Percentiles rank a stretch among this genome's conserved stretches.
Evolutionary conservation across 1,284 basidiomycete genomes (phyloP).

Genomic region (Leccinum pachyderme): DNA sequence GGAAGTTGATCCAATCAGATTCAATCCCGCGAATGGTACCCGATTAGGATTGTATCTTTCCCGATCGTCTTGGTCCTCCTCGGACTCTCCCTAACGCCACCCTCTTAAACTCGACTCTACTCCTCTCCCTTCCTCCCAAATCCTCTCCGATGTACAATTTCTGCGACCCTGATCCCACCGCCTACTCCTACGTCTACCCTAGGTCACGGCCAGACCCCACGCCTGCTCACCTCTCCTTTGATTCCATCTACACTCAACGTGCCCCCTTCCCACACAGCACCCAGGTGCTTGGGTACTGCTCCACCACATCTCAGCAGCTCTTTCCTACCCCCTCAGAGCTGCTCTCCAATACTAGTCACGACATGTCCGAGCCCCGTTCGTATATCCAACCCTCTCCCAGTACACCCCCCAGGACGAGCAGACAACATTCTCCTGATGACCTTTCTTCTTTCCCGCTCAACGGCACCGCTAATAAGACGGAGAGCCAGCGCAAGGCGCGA

Average conservation of each 20-base stretch:
- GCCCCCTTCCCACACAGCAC: not conserved
- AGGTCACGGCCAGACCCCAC: not conserved
- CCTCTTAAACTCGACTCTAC: slow-evolving; percentile 7
- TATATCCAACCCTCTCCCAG: slow-evolving; percentile 12
- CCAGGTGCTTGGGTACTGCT: slow-evolving; percentile 21
- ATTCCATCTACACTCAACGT: slow-evolving; percentile 8
- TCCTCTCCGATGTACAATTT: slow-evolving; percentile 16
- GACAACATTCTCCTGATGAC: slow-evolving; percentile 19
- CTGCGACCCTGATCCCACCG: not conserved
- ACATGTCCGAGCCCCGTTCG: slow-evolving; percentile 1
- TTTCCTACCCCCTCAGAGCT: slow-evolving; percentile 68
- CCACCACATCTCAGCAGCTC: slow-evolving; percentile 36
- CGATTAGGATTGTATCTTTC: slow-evolving; percentile 6
- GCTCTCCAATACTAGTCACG: slow-evolving; percentile 42
- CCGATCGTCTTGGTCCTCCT: slow-evolving; percentile 23
- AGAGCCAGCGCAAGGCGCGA: slow-evolving; percentile 52
- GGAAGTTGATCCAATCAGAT: slow-evolving; percentile 23
- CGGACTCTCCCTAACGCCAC: slow-evolving; percentile 9
- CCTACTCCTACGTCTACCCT: not conserved
- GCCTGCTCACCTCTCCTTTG: slow-evolving; percentile 5
- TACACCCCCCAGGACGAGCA: slow-evolving; percentile 6
- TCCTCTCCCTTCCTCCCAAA: too few species aligned
- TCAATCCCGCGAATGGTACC: slow-evolving; percentile 19
- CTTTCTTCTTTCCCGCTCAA: not conserved
- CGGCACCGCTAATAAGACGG: slow-evolving; percentile 26